Base-by-base conservation (phyloP, 768 basidiomycete genomes). In the Collybia nuda region DNA sequence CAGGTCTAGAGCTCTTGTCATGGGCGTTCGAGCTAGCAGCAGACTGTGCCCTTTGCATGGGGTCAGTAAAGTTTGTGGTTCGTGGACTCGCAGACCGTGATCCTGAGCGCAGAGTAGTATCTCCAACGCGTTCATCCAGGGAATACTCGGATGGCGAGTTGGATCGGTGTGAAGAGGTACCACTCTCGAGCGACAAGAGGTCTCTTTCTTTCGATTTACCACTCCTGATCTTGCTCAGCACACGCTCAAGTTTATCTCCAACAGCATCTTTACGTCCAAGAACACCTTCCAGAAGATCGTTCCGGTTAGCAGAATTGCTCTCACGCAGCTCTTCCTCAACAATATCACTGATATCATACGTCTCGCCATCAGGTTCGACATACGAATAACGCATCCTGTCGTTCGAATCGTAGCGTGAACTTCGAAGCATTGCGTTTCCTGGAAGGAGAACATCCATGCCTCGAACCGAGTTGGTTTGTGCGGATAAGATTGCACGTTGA, bases 371-470 rank as follows among this genome's bases (percentile, higher is more conserved):
- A 2, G 83, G 78, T 54, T 93, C 86, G 37, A 98, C 88, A 64
- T 93, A 98, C 35, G 95, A 97, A 65, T 99, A 99, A 0, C 95
- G 86, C 71, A 93, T 87, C 40, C 76, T 73, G 55, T 91, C 88
- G 37, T 79, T 82, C 5, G 69, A 63, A 18, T 91, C 82, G 55
- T 85, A 84, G 6, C 92, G 77, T 5, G 89, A 85, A 59, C 92
- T 94, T 24, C 96, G 86, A 8, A 98, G 77, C 61, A 90, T 82
- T 0, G 84, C 90, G 53, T 89, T 89, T 5, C 91, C 90, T 2
- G 90, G 90, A 2, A 98, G 72, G 7, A 93, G 69, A 12, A 99
- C 82, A 57, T 98, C 96, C 64, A 96, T 81, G 1, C 96, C 96
- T 39, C 92, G 84, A 15, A 88, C 78, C 1, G 86, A 81, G 62